A percentile compares a stretch with the other conserved stretches of the same genome.
phyloP scores from a whole-genome alignment of 2,329 filamentous ascomycete genomes.

The Botrytis fragariae region DNA sequence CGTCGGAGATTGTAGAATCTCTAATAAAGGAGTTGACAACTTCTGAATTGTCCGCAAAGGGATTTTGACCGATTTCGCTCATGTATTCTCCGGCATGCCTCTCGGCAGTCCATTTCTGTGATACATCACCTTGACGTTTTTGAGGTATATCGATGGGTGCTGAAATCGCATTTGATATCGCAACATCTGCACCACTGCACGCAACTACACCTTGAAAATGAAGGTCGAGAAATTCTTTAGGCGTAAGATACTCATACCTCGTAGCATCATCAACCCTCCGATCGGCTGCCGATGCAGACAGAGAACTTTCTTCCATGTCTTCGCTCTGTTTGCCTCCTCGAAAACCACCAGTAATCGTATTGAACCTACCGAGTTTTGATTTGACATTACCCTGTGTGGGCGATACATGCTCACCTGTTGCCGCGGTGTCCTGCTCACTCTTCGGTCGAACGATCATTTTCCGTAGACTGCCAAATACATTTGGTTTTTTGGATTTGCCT shows the following conservation, averaged over 20 bases:
- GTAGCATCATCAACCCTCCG: slow-evolving; percentile 1
- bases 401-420: background rate
- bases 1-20: background rate
- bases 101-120: background rate
- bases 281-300: background rate
- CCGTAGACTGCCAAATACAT: slow-evolving; percentile 2
- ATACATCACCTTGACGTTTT: background rate
- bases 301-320: background rate
- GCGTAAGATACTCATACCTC: background rate
- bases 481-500: background rate
- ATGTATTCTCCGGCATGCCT: background rate
- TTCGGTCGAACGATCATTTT: slow-evolving; percentile 3
- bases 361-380: background rate
- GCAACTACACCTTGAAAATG: background rate
- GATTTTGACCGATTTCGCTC: background rate
- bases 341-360: background rate
- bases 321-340: background rate
- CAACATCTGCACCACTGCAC: background rate
- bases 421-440: slow-evolving; percentile 8
- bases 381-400: background rate
- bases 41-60: background rate
- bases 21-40: background rate
- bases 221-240: background rate
- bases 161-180: background rate
- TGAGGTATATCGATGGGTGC: slow-evolving; percentile 8